Evolutionary conservation across 2,329 filamentous ascomycete species (phyloP), one percentile per base, ranked within the genome.

Genomic region (Aschersonia sp.): DNA sequence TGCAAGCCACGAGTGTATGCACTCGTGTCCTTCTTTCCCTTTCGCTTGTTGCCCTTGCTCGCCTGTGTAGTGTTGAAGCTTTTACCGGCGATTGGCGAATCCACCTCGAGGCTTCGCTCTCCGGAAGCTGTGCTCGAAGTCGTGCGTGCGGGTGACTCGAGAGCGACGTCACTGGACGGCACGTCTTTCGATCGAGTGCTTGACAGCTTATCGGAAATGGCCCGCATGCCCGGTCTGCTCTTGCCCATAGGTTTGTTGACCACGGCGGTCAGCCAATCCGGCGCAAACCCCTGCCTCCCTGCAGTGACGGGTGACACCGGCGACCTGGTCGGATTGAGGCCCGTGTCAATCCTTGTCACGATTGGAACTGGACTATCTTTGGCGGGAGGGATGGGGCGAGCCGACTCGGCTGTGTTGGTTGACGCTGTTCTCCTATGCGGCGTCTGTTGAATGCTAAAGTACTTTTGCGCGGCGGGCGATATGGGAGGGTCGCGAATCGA

Each of bases 1-100:
- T 85, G 76, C 41, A 97, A 68, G 0, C 92, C 92, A 32, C 86
- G 83, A 14, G 82, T 86, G 64, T 97, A 98, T 1, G 92, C 92
- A 58, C 89, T 95, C 0, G 92, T 98, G 49, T 87, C 83, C 62
- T 97, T 94, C 69, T 98, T 98, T 46, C 81, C 79, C 65, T 90
- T 89, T 74, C 82, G 74, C 57, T 73, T 68, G 48, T 65, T 69
- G 56, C 67, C 64, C 59, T 70, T 66, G 60, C 67, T 73, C 30
- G 68, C 62, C 4, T 71, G 63, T 4, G 74, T 73, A 5, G 67
- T 62, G 52, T 69, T 72, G 5, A 73, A 70, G 42, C 71, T 76
- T 61, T 77, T 81, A 44, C 75, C 72, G 1, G 71, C 68, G 55
- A 84, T 83, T 0, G 81, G 77, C 41, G 84, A 87, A 46, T 90